Evolutionary conservation across 2,329 filamentous ascomycete genomes (phyloP).

Genomic region (Botrytis squamosa): DNA sequence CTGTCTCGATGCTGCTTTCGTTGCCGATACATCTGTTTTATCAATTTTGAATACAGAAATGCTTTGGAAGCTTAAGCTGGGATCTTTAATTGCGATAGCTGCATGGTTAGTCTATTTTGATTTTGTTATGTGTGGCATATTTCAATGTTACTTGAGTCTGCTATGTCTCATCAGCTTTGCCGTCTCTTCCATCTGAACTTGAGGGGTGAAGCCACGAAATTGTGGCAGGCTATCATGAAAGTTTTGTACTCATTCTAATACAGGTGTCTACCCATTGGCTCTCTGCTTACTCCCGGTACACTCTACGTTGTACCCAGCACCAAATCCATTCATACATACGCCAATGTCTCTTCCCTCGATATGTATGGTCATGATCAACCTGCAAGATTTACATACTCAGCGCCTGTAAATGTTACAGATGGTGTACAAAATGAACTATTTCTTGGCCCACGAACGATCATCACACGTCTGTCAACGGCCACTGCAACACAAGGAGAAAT

Average conservation of each 20-base stretch:
- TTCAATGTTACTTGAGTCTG: background rate
- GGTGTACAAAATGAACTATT: constrained; percentile 17
- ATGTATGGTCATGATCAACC: constrained; percentile 18
- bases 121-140: background rate
- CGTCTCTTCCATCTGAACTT: background rate
- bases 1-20: constrained; percentile 25
- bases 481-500: constrained; percentile 26
- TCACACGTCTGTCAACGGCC: constrained; percentile 25
- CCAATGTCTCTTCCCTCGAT: constrained; percentile 16
- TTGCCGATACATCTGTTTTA: constrained; percentile 18
- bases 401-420: background rate
- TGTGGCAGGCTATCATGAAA: background rate
- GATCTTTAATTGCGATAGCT: constrained; percentile 22
- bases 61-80: constrained; percentile 25
- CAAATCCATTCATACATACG: background rate
- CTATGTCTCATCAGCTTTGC: background rate
- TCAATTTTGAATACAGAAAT: constrained; percentile 25
- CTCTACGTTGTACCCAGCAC: constrained; percentile 24
- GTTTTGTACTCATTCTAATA: background rate
- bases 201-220: background rate
- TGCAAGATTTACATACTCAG: constrained; percentile 22
- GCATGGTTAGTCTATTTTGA: constrained; percentile 17
- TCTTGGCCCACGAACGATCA: constrained; percentile 26
- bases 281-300: constrained; percentile 27
- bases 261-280: constrained; percentile 14